Conservation (phyloP, 805 yeast genomes). For the Myxozyma vanderwaltii region DNA sequence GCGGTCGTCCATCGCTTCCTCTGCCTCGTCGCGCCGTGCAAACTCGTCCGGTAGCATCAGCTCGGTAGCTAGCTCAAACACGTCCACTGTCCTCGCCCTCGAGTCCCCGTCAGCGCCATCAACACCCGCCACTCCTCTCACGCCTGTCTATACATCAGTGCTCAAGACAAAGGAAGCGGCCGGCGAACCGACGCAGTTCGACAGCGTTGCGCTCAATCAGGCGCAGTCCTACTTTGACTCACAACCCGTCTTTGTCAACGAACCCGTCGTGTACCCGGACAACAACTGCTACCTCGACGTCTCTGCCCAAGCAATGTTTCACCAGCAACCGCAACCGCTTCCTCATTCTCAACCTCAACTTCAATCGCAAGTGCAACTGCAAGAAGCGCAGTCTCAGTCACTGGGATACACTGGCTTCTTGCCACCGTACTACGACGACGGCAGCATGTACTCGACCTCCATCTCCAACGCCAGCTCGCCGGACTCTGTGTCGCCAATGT, state of each 20-base stretch:
- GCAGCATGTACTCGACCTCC: conserved; percentile 6
- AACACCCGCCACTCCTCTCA: conserved; percentile 10
- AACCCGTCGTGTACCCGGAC: background rate
- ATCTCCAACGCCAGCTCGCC: conserved; percentile 3
- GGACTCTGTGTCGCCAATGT: conserved; percentile 1
- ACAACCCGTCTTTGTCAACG: background rate
- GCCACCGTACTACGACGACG: background rate
- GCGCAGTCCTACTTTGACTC: background rate
- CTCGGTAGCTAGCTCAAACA: background rate
- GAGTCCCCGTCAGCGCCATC: conserved; percentile 4
- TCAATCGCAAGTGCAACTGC: conserved; percentile 5
- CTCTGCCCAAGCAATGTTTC: background rate
- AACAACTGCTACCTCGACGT: background rate
- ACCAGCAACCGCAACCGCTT: too few relatives aligned
- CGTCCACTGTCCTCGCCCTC: background rate
- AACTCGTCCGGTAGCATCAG: conserved; percentile 4
- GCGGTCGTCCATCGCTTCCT: background rate
- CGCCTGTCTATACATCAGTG: background rate
- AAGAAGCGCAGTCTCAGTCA: background rate
- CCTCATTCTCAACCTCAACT: conserved; percentile 1
- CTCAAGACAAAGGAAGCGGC: too few relatives aligned
- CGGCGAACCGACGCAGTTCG: background rate
- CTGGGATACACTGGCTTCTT: background rate
- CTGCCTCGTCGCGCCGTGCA: background rate
- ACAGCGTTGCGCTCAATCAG: background rate